Percentiles rank a stretch among this genome's conserved stretches.
These are phyloP conservation scores for Hyaloperonospora arabidopsidis DNA, from an alignment of 352 stramenopile genomes.

Conservation along the genomic window DNA sequence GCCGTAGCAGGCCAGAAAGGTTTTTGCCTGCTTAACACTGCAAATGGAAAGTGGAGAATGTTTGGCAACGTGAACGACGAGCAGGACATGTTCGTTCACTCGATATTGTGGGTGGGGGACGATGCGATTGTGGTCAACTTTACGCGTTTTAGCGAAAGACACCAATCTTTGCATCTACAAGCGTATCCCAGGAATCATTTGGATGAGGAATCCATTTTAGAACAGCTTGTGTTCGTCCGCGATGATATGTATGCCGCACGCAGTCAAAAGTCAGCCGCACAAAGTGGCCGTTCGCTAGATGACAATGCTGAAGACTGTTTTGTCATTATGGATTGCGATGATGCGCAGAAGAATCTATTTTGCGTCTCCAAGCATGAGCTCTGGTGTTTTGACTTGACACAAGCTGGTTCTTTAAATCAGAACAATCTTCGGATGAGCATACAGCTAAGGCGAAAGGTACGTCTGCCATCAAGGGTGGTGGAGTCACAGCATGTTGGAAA, in stretches of 20 bases:
- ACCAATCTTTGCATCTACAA: slow-evolving; percentile 49
- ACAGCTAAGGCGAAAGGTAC: slow-evolving; percentile 38
- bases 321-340: slow-evolving; percentile 50
- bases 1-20: slow-evolving; percentile 62
- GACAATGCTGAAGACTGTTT: slow-evolving; percentile 33
- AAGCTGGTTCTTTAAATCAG: slow-evolving; percentile 36
- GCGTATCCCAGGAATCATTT: slow-evolving; percentile 73
- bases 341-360: slow-evolving; percentile 42
- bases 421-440: slow-evolving; percentile 36
- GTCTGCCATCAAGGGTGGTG: slow-evolving; percentile 34
- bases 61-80: slow-evolving; percentile 84
- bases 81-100: slow-evolving; percentile 59
- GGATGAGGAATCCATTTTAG: slow-evolving; percentile 53
- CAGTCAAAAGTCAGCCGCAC: slow-evolving; percentile 7
- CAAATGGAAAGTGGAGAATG: slow-evolving; percentile 67
- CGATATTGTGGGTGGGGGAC: slow-evolving; percentile 56
- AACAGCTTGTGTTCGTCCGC: slow-evolving; percentile 37
- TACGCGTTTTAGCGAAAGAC: slow-evolving; percentile 47
- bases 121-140: slow-evolving; percentile 62
- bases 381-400: slow-evolving; percentile 43
- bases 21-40: slow-evolving; percentile 64
- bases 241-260: slow-evolving; percentile 17
- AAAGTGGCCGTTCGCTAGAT: slow-evolving; percentile 5
- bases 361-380: slow-evolving; percentile 51
- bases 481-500: slow-evolving; percentile 13